Evolutionary conservation across 768 basidiomycete species (phyloP), one percentile per base, ranked within the genome.

Genomic region (Arthromyces matolae): DNA sequence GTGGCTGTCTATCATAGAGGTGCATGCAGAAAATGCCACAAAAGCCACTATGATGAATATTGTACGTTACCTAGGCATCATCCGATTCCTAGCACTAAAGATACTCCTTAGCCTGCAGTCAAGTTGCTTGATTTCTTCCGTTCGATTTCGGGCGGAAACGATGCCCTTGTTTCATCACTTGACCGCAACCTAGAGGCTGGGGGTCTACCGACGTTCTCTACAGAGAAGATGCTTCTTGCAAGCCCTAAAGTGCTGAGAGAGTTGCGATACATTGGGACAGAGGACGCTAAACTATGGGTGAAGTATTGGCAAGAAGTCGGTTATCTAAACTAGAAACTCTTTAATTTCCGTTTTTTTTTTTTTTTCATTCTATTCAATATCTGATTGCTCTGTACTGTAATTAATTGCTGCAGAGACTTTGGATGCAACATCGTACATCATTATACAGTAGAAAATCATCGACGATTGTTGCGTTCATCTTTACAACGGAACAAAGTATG

Each of bases 1-100:
- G 6, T 67, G 66, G 63, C 42, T 57, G 22, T 20, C 24, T 5
- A 22, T 31, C 13, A 36, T 65, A 8, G 55, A 61, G 22, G 33
- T 43, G 29, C 35, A 20, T 3, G 51, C 52, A 14, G 39, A n/a
- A 3, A 18, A 23, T 19, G 41, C 51, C 4, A 52, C 48, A 5
- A 47, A 53, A 18, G 45, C 58, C 9, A 48, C 53, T 3, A 13
- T 55, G 0, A 19, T 33, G 0, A 18, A 41, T 16, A 16, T 60
- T 24, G 60, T 60, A 50, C 16, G 57, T 52, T 1, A 13, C 3
- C 9, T 22, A n/a, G n/a, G n/a, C n/a, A n/a, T n/a, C n/a, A n/a
- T 37, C 35, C 20, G n/a, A 37, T 16, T 33, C 13, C 23, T 5
- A 28, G 7, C 10, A 20, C 32, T 8, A 27, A 20, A 33, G 10